Evolutionary conservation across 495 filamentous ascomycete species (phyloP), one percentile per base, ranked within the genome.

Genomic region (Penicillium mononematosum): DNA sequence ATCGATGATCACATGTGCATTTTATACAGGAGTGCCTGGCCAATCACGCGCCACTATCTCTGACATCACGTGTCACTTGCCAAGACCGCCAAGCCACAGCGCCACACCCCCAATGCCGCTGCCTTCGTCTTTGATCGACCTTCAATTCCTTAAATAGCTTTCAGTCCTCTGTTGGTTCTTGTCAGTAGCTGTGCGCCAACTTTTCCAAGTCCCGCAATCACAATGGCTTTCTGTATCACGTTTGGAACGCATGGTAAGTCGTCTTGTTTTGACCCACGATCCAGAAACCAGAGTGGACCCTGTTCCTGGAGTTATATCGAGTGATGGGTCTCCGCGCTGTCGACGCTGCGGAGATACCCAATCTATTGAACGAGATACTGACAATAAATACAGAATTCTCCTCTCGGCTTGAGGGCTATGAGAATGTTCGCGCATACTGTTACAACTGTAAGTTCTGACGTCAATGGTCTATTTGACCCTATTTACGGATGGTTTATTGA

Each of bases 161-260:
- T 39, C 31, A 55, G 34, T 20, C 3, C 16, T 39, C 31, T n/a
- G 19, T 41, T 56, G 39, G 45, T 45, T 25, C 46, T 56, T 52
- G 22, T 36, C 6, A 17, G 11, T 36, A 53, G 27, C 31, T 25
- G 10, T 39, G 22, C 38, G 20, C 22, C 24, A 42, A 19, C 25
- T 47, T 24, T 20, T 32, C 25, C 38, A 16, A 41, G 52, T 45
- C 45, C 25, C 27, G 16, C 43, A 47, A 24, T 42, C 57, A 62
- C 45, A 55, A 81, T 83, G 80, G 77, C 77, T 34, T 75, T 83
- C 63, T 83, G 78, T 65, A 80, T 83, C 62, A 83, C 80, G 3
- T 82, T 81, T 61, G 80, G 80, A 55, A 78, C 75, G 16, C 76
- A 83, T 56, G 78, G 80, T 82, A 64, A 64, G 69, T 67, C 2